Conservation (phyloP, 768 basidiomycete genomes). For the Mycena haematopus region DNA sequence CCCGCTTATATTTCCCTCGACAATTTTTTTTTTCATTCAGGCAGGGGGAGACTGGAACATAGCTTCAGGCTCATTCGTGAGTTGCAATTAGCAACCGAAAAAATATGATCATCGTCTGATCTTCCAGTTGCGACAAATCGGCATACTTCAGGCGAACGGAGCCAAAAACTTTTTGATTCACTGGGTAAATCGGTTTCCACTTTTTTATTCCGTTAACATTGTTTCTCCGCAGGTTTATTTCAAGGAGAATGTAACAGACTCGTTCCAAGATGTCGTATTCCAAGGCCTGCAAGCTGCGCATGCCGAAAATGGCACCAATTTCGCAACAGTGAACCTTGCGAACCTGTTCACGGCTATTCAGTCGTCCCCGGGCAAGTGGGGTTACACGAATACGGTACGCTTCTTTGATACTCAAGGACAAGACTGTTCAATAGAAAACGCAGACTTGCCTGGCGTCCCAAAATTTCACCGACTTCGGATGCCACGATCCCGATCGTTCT, state of each 20-base stretch:
- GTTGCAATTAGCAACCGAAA: not conserved
- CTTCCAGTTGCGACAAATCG: conserved; percentile 24
- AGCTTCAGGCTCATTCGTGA: conserved; percentile 22
- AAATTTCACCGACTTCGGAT: conserved; percentile 31
- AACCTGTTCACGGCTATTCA: conserved; percentile 25
- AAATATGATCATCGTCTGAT: not conserved
- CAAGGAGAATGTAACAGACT: conserved; percentile 18
- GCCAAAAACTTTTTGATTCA: conserved; percentile 32
- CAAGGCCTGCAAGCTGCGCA: conserved; percentile 26
- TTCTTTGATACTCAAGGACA: not conserved
- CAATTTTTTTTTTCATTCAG: not conserved
- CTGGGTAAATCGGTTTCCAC: conserved; percentile 13
- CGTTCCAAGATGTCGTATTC: conserved; percentile 27
- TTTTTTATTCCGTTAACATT: not conserved
- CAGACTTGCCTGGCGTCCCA: conserved; percentile 30
- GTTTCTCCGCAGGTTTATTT: conserved; percentile 20
- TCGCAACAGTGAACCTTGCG: conserved; percentile 27
- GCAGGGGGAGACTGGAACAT: conserved; percentile 29
- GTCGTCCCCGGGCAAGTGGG: conserved; percentile 13
- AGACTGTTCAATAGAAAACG: not conserved
- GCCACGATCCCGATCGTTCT: conserved; percentile 27
- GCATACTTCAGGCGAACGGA: conserved; percentile 29
- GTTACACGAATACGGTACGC: conserved; percentile 27
- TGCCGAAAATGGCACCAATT: conserved; percentile 31
- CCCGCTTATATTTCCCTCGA: not conserved